phyloP scores from a whole-genome alignment of 179 eudicot genomes.

The Carnegiea gigantea region DNA sequence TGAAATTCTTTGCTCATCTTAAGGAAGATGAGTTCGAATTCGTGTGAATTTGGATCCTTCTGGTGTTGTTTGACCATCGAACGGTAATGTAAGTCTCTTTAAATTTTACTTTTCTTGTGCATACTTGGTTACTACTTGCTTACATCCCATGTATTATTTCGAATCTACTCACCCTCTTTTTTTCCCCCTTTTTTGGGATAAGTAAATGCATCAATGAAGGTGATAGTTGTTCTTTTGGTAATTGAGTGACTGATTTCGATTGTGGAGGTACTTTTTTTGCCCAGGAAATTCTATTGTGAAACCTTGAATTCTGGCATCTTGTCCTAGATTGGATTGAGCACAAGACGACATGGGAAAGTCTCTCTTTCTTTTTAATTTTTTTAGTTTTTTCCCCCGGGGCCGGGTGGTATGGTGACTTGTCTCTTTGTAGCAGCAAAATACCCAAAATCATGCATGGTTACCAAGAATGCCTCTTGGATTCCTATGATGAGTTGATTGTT shows the following conservation, averaged over 20 bases:
- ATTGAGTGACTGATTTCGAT: not conserved
- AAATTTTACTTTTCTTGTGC: not conserved
- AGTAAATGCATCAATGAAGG: not conserved
- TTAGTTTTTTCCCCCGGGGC: not conserved
- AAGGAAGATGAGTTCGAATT: slow-evolving; percentile 78
- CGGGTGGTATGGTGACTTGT: not conserved
- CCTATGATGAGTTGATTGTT: too few species aligned
- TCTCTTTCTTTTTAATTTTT: too few species aligned
- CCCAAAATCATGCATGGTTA: too few species aligned
- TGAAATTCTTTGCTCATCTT: slow-evolving; percentile 68
- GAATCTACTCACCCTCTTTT: not conserved
- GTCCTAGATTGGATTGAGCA: not conserved
- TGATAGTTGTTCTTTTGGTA: not conserved
- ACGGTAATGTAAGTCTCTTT: slow-evolving; percentile 2
- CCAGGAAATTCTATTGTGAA: not conserved
- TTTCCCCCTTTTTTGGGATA: not conserved
- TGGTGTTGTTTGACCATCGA: not conserved
- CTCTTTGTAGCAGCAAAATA: too few species aligned
- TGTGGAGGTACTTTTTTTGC: too few species aligned
- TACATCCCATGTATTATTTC: slow-evolving; percentile 1
- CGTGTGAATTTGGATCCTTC: not conserved
- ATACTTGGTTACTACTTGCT: not conserved
- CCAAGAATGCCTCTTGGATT: too few species aligned
- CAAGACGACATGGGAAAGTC: not conserved
- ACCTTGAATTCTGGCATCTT: not conserved